A percentile compares a stretch with the other conserved stretches of the same genome.
These are phyloP conservation scores for Xylaria intraflava DNA, from an alignment of 495 filamentous ascomycete species.

Conservation along the genomic window DNA sequence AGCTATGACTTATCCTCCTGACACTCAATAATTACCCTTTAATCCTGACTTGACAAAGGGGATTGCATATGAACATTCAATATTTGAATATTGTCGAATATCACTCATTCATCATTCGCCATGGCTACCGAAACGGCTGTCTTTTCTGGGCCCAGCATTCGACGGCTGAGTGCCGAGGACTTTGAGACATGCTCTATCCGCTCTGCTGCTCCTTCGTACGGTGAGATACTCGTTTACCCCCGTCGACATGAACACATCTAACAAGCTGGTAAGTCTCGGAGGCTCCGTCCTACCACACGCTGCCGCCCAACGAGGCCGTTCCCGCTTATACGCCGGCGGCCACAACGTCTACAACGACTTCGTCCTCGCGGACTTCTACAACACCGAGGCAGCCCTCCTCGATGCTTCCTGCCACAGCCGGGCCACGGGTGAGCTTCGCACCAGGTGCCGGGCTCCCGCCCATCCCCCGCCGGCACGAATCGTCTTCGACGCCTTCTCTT, in stretches of 20 bases:
- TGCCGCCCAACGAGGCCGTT: constrained; percentile 30
- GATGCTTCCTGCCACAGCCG: constrained; percentile 21
- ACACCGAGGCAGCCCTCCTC: constrained; percentile 10
- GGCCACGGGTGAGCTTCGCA: constrained; percentile 20
- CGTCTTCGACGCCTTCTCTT: constrained; percentile 24
- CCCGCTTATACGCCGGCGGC: constrained; percentile 38
- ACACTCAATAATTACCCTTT: too few relatives aligned
- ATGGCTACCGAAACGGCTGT: constrained; percentile 27
- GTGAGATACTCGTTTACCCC: constrained; percentile 25
- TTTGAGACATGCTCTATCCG: constrained; percentile 48
- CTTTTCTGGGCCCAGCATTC: constrained; percentile 22
- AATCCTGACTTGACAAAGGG: not conserved
- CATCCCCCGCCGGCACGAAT: constrained; percentile 25
- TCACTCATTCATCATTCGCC: not conserved
- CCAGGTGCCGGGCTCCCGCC: constrained; percentile 33
- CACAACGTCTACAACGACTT: constrained; percentile 1
- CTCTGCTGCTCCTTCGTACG: constrained; percentile 48
- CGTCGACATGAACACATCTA: constrained; percentile 6
- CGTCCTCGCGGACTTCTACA: constrained; percentile 10
- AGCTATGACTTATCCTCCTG: too few relatives aligned
- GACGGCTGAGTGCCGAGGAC: constrained; percentile 35
- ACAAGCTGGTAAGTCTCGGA: constrained; percentile 34
- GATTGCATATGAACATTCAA: not conserved
- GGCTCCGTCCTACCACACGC: constrained; percentile 41
- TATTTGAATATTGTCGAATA: not conserved